Percentiles rank a stretch among this genome's conserved stretches.
Conservation (phyloP, 208 protist genomes). For the Phytomonas sp. region DNA sequence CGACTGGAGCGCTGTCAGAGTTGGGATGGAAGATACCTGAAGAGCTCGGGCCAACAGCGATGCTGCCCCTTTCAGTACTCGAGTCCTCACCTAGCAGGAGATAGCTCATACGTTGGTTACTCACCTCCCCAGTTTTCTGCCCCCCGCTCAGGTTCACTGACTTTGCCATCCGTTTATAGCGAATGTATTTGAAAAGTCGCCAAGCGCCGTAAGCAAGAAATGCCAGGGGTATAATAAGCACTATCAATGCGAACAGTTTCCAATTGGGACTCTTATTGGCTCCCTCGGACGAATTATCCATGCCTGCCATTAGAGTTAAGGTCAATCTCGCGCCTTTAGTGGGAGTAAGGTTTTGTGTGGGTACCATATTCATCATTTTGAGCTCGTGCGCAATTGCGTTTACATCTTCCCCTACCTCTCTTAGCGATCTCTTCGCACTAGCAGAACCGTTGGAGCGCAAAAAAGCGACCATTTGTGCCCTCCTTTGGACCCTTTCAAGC, state of each 20-base stretch:
- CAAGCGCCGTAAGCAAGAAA: constrained; percentile 18
- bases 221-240: constrained; percentile 33
- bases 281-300: not conserved
- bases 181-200: constrained; percentile 25
- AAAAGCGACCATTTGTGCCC: not conserved
- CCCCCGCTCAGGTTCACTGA: constrained; percentile 39
- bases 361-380: not conserved
- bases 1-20: not conserved
- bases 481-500: not conserved
- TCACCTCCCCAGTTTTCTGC: constrained; percentile 32
- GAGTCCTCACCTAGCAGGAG: constrained; percentile 33
- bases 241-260: constrained; percentile 22
- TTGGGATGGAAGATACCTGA: constrained; percentile 1
- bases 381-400: not conserved
- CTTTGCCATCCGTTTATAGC: constrained; percentile 18
- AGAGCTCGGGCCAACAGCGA: not conserved
- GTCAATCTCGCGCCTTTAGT: not conserved
- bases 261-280: not conserved
- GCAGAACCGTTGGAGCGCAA: not conserved
- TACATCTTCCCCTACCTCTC: not conserved
- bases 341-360: not conserved
- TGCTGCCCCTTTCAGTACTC: constrained; percentile 4
- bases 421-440: not conserved
- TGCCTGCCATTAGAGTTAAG: not conserved
- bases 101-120: constrained; percentile 38